phyloP scores from a whole-genome alignment of 1,284 basidiomycete genomes.

The Malassezia globosa region DNA sequence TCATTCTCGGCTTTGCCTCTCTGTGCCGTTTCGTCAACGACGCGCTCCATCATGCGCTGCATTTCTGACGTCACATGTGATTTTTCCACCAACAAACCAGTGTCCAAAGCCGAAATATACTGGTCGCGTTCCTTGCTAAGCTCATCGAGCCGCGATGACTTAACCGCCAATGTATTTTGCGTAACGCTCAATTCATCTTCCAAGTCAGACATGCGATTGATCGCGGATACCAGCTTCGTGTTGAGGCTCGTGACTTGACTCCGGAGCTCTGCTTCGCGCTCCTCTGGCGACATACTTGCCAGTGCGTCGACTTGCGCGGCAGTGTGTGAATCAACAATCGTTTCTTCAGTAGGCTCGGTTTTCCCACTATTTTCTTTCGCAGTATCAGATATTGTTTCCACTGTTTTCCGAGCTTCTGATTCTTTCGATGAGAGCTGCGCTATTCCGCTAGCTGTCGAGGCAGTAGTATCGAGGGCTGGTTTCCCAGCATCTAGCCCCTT shows the following conservation, averaged over 20 bases:
- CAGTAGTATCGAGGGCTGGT: too few species aligned
- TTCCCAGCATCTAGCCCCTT: too few species aligned
- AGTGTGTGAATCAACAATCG: too few species aligned
- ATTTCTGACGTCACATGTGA: conserved; percentile 80
- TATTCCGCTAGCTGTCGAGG: too few species aligned
- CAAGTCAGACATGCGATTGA: conserved; percentile 79
- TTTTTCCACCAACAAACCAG: conserved; percentile 80
- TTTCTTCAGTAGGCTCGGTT: too few species aligned
- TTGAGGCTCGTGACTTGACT: conserved; percentile 83
- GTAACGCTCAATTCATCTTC: conserved; percentile 73
- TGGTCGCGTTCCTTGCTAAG: conserved; percentile 51
- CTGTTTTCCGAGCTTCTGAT: too few species aligned
- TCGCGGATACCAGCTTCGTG: conserved; percentile 77
- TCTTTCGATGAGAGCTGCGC: too few species aligned
- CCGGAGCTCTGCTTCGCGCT: conserved; percentile 71
- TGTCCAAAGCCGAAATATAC: conserved; percentile 50
- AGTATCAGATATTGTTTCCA: too few species aligned
- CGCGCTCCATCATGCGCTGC: conserved; percentile 80
- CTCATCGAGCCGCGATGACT: conserved; percentile 49
- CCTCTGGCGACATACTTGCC: conserved; percentile 51
- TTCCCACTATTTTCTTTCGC: too few species aligned
- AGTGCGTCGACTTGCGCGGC: neutral
- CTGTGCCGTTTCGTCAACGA: conserved; percentile 82
- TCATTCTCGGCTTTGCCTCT: conserved; percentile 75
- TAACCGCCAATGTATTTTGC: conserved; percentile 59